Evolutionary conservation across 2,329 filamentous ascomycete species (phyloP).

Genomic region (Botrytis medusae): DNA sequence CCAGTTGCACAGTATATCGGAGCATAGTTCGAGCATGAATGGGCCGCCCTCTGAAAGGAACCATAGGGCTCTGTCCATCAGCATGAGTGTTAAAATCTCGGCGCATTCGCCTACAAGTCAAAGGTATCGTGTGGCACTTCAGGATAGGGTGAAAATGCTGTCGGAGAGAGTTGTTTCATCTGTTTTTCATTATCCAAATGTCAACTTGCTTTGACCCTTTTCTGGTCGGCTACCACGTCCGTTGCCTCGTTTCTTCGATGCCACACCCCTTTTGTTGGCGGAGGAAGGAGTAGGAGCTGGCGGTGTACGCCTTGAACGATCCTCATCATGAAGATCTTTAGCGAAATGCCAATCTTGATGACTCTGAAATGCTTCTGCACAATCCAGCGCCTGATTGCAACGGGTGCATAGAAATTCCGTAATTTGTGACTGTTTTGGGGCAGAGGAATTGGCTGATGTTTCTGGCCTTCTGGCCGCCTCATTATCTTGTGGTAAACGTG

Average conservation of each 20-base stretch:
- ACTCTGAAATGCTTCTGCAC: slow-evolving; percentile 61
- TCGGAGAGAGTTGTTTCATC: slow-evolving; percentile 15
- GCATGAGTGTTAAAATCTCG: slow-evolving; percentile 2
- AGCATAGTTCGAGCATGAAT: slow-evolving; percentile 2
- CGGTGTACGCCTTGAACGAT: slow-evolving; percentile 26
- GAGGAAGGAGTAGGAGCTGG: slow-evolving; percentile 32
- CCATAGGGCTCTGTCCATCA: slow-evolving; percentile 15
- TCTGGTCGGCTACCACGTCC: slow-evolving; percentile 42
- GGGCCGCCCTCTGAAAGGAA: slow-evolving; percentile 9
- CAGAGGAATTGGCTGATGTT: slow-evolving; percentile 29
- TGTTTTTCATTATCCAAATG: slow-evolving; percentile 45
- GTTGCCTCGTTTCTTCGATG: slow-evolving; percentile 33
- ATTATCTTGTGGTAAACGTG: slow-evolving; percentile 27
- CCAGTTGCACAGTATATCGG: slow-evolving; percentile 6
- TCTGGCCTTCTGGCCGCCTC: slow-evolving; percentile 38
- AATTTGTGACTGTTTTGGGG: slow-evolving; percentile 41
- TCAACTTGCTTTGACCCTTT: slow-evolving; percentile 60
- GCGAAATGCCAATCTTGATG: slow-evolving; percentile 96
- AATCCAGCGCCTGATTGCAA: slow-evolving; percentile 62
- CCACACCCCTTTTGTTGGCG: slow-evolving; percentile 37
- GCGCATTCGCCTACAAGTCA: slow-evolving; percentile 15
- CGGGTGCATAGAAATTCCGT: slow-evolving; percentile 56
- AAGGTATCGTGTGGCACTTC: slow-evolving; percentile 34
- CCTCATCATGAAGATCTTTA: slow-evolving; percentile 69
- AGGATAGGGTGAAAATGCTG: slow-evolving; percentile 29